Conservation (phyloP, 2,329 filamentous ascomycete species). For the Phyllosticta citriasiana region DNA sequence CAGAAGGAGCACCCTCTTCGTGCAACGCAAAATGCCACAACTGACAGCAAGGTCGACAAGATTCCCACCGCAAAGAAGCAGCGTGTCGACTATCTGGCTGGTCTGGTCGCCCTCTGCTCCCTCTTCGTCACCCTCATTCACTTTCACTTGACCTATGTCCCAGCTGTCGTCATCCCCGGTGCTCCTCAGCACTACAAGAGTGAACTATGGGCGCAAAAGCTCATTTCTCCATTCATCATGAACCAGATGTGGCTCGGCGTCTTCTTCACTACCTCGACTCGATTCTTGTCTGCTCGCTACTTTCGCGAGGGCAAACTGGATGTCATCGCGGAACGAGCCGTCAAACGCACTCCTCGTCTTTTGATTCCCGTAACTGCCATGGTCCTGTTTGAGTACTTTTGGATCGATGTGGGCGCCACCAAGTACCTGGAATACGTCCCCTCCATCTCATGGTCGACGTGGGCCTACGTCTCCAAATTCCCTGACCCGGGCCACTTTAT, state of each 20-base stretch:
- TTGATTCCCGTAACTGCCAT: conserved; percentile 37
- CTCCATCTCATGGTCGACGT: conserved; percentile 38
- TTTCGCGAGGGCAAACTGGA: conserved; percentile 33
- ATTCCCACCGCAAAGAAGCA: conserved; percentile 13
- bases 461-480: conserved; percentile 35
- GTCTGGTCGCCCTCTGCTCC: conserved; percentile 35
- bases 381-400: conserved; percentile 37
- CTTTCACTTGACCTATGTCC: conserved; percentile 36
- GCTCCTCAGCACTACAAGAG: conserved; percentile 29
- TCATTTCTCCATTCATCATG: conserved; percentile 34
- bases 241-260: conserved; percentile 40
- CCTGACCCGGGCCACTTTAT: conserved; percentile 34
- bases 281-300: conserved; percentile 35
- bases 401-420: conserved; percentile 35
- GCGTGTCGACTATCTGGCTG: conserved; percentile 38
- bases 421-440: conserved; percentile 36
- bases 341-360: conserved; percentile 35
- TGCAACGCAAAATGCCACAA: not conserved
- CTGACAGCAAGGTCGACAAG: not conserved
- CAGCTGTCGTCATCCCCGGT: conserved; percentile 28
- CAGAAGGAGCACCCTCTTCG: conserved; percentile 3
- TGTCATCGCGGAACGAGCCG: conserved; percentile 35
- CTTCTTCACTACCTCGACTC: conserved; percentile 40
- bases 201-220: conserved; percentile 33
- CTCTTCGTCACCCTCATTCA: conserved; percentile 37